Evolutionary conservation across 352 stramenopile genomes (phyloP), one percentile per base, ranked within the genome.

Genomic region (Thraustochytrium striatum): DNA sequence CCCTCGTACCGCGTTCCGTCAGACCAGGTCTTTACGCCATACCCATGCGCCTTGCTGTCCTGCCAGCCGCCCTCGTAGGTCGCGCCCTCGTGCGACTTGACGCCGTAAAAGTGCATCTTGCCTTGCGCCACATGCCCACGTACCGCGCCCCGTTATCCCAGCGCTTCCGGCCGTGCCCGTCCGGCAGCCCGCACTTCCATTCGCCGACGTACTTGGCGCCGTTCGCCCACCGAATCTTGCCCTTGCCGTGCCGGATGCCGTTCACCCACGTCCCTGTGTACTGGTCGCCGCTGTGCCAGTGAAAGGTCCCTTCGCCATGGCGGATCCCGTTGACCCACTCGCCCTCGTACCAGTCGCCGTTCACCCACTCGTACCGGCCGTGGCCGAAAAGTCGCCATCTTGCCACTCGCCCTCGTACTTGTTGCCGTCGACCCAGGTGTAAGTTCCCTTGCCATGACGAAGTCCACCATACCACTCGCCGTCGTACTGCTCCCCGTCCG

Each of bases 381-480:
- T 85, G 38, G 28, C 92, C 92, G 53, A 69, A 25, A 75, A 75
- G 36, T 95, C 93, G 52, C 91, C 91, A n/a, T 86, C 87, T n/a
- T 81, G 78, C 70, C 69, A 83, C 47, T 83, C 79, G 1, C 79
- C 79, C n/a, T 50, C 69, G 62, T 90, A 90, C 35, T 93, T 93
- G 86, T 91, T 94, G 8, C 92, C 91, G 79, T 96, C 95, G 13
- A 89, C 86, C 69, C 92, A 94, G 41, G 91, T 73, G 43, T 96
- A 90, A 43, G 87, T 90, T 30, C 93, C 92, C 65, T 92, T 91
- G 3, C 92, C 92, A 82, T 93, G 87, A 81, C 93, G 94, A 61
- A 88, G 69, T 32, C 93, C 91, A 62, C 93, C 85, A 36, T 89
- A 85, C 89, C 89, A 94, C 72, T 94, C 86, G 21, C 90, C 90